Base-by-base conservation (phyloP, 2,329 filamentous ascomycete genomes). In the Cyclaneusma minus region DNA sequence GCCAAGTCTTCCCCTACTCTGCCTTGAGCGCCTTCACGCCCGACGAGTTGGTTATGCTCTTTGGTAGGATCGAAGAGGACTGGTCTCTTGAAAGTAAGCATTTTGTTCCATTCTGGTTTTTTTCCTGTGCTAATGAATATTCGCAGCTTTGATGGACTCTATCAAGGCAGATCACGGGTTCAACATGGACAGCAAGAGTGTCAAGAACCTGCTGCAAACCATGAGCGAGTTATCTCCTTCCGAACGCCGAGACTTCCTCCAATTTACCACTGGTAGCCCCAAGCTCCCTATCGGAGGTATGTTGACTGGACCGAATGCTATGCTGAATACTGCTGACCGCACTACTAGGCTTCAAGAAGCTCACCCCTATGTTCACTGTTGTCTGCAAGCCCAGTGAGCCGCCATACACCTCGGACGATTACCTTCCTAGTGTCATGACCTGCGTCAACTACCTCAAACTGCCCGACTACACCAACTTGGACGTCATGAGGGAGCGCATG, bases 391-490 rank as follows among this genome's bases (percentile, higher is more conserved):
- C 87, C n/a, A 92, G 82, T 51, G 89, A 98, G 47, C 73, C 83
- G 10, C 89, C 89, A 2, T 89, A 85, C 50, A 78, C 76, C 3
- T 87, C 87, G 4, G 89, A 98, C 46, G 89, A 98, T 56, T 98
- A 95, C 45, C 66, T 98, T n/a, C 89, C 91, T 8, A 95, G 85
- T 49, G 91, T 98, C 50, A 98, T 98, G 91, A 98, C 91, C 7
- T 98, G 91, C 50, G 89, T 93, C 54, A 98, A 98, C 53, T 98
- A 98, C 50, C 70, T 98, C 43, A 98, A 98, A 56, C 66, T 98
- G 45, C 89, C 89, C 12, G 83, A 98, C 52, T 98, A 98, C 54
- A 87, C 74, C 38, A 72, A 60, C 39, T 57, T 92, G 35, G 68
- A 81, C 2, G 64, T 77, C 27, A 71, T 98, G 54, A 75, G 67